Conservation (phyloP, 2,329 filamentous ascomycete species). For the Colletotrichum sp. region DNA sequence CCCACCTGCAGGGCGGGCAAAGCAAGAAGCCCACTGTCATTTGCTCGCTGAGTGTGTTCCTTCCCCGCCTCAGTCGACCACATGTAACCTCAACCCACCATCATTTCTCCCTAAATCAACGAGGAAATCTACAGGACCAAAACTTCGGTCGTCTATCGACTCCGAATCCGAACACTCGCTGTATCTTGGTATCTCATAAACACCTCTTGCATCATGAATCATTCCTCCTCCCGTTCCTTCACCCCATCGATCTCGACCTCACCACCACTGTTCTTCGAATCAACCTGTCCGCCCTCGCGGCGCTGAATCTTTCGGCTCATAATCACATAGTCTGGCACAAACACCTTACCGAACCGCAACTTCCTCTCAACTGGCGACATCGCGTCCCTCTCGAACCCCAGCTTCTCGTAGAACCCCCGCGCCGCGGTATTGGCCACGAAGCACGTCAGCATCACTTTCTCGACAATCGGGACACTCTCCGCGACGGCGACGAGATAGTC, state of each 20-base stretch:
- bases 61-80: background rate
- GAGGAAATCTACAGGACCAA: background rate
- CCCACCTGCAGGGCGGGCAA: background rate
- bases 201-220: background rate
- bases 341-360: slow-evolving; percentile 58
- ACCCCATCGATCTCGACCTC: background rate
- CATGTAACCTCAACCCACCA: background rate
- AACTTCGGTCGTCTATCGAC: background rate
- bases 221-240: background rate
- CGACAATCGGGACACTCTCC: slow-evolving; percentile 55
- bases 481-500: slow-evolving; percentile 58
- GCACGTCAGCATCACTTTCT: slow-evolving; percentile 78
- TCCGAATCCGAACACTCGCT: background rate
- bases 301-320: slow-evolving; percentile 53
- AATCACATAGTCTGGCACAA: slow-evolving; percentile 64
- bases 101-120: background rate
- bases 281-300: background rate
- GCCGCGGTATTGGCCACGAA: slow-evolving; percentile 67
- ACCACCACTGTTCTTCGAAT: background rate
- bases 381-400: slow-evolving; percentile 63
- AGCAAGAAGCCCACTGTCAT: background rate
- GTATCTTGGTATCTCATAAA: background rate
- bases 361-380: slow-evolving; percentile 59
- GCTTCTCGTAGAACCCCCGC: slow-evolving; percentile 63
- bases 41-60: background rate